Evolutionary conservation across 352 stramenopile species (phyloP).

Genomic region (Thalassiosira mediterranea): DNA sequence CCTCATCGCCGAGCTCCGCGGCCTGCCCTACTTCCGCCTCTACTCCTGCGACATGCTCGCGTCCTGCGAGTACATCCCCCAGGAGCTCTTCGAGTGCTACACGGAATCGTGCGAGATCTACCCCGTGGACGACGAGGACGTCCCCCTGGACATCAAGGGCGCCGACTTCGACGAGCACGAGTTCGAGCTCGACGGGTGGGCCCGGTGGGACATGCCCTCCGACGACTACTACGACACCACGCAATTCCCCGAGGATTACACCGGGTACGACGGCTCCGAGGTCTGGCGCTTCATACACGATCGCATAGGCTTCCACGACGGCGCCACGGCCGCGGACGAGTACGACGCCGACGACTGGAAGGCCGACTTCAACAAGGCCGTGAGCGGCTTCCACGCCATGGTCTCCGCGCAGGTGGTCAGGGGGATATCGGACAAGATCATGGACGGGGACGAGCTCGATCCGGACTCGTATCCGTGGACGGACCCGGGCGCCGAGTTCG

Average conservation of each 20-base stretch:
- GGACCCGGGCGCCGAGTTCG: conserved; percentile 72
- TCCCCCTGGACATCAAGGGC: conserved; percentile 53
- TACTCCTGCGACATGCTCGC: conserved; percentile 83
- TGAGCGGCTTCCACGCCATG: conserved; percentile 78
- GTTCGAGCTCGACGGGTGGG: conserved; percentile 84
- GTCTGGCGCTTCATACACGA: conserved; percentile 84
- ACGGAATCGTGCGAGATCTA: conserved; percentile 82
- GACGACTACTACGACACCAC: conserved; percentile 84
- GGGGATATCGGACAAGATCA: conserved; percentile 71
- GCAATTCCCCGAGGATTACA: conserved; percentile 82
- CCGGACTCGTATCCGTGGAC: conserved; percentile 61
- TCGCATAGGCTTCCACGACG: conserved; percentile 73
- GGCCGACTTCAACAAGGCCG: conserved; percentile 81
- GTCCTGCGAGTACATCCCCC: conserved; percentile 83
- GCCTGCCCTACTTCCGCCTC: conserved; percentile 72
- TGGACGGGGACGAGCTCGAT: conserved; percentile 50
- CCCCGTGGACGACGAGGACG: conserved; percentile 79
- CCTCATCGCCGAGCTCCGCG: conserved; percentile 50
- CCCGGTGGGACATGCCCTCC: conserved; percentile 81
- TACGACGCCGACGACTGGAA: conserved; percentile 82
- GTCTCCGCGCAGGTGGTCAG: conserved; percentile 75
- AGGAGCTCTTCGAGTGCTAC: conserved; percentile 83
- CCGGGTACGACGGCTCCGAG: conserved; percentile 78
- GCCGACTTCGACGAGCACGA: conserved; percentile 68
- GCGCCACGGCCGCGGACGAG: conserved; percentile 34